Conservation (phyloP, 768 basidiomycete genomes). For the Hygrocybe punicea region DNA sequence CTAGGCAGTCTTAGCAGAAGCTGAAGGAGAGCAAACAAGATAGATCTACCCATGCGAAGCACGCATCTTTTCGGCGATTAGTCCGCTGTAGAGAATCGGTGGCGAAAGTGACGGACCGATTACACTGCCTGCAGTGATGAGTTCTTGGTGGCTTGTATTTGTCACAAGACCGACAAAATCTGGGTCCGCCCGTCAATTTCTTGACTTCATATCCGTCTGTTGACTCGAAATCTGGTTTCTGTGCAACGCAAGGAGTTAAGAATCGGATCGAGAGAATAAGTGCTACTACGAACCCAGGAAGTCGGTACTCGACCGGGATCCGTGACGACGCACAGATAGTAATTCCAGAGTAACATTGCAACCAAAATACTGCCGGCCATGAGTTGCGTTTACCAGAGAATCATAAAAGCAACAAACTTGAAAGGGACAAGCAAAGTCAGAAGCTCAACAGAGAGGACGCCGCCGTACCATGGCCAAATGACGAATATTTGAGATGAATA, state of each 20-base stretch:
- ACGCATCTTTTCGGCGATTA: slow-evolving; percentile 54
- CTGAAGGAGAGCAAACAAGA: not conserved
- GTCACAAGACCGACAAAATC: slow-evolving; percentile 85
- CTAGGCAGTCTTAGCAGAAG: slow-evolving; percentile 34
- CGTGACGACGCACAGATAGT: slow-evolving; percentile 75
- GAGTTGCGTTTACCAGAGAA: slow-evolving; percentile 3
- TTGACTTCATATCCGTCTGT: slow-evolving; percentile 84
- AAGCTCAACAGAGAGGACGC: slow-evolving; percentile 68
- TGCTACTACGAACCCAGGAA: slow-evolving; percentile 58
- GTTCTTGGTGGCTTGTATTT: slow-evolving; percentile 83
- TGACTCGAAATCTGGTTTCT: slow-evolving; percentile 71
- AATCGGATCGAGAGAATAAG: not conserved
- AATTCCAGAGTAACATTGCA: slow-evolving; percentile 81
- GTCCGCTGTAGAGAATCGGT: slow-evolving; percentile 7
- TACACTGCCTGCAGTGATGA: slow-evolving; percentile 91
- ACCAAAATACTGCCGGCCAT: slow-evolving; percentile 60
- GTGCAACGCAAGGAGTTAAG: slow-evolving; percentile 5
- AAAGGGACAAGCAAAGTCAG: slow-evolving; percentile 78
- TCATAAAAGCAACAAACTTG: slow-evolving; percentile 60
- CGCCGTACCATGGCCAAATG: slow-evolving; percentile 90
- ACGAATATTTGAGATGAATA: slow-evolving; percentile 88
- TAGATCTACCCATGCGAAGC: slow-evolving; percentile 83
- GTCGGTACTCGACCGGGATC: slow-evolving; percentile 83
- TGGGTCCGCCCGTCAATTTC: slow-evolving; percentile 74
- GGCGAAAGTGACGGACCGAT: slow-evolving; percentile 48